Evolutionary conservation across 1,284 basidiomycete species (phyloP).

Genomic region (Rhodotorula sp.): DNA sequence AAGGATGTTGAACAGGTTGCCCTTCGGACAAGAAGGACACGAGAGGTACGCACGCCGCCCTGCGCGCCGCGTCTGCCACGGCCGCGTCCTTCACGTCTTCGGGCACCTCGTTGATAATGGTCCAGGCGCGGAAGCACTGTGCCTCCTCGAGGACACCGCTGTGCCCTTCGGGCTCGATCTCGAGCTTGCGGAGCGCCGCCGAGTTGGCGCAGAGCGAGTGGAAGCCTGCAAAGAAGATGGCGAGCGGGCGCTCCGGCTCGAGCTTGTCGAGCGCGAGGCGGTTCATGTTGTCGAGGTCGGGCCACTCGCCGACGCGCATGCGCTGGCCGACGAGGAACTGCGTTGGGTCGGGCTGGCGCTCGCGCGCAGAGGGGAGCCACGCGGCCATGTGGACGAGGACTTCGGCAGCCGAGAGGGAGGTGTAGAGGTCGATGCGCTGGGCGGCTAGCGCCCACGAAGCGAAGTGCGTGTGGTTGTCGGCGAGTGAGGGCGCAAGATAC

Average conservation of each 20-base stretch:
- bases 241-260: conserved; percentile 42
- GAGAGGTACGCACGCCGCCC: conserved; percentile 46
- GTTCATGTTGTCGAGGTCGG: conserved; percentile 43
- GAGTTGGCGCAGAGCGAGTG: conserved; percentile 49
- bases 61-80: conserved; percentile 42
- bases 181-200: conserved; percentile 39
- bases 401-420: conserved; percentile 36
- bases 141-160: conserved; percentile 45
- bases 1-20: background rate
- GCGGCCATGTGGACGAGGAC: conserved; percentile 35
- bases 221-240: conserved; percentile 47
- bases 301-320: conserved; percentile 44
- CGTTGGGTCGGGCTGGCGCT: conserved; percentile 10
- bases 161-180: conserved; percentile 33
- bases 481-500: conserved; percentile 41
- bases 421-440: conserved; percentile 43
- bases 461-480: conserved; percentile 49
- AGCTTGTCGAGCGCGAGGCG: conserved; percentile 42
- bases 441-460: conserved; percentile 43
- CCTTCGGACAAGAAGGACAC: background rate
- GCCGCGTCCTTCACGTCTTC: conserved; percentile 42
- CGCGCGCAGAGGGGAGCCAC: conserved; percentile 24
- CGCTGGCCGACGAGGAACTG: conserved; percentile 25
- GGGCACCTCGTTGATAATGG: conserved; percentile 42
- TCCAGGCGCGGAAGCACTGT: conserved; percentile 45